These are phyloP conservation scores for Microbotryum saponariae DNA, from an alignment of 1,284 basidiomycete genomes.

Conservation along the genomic window DNA sequence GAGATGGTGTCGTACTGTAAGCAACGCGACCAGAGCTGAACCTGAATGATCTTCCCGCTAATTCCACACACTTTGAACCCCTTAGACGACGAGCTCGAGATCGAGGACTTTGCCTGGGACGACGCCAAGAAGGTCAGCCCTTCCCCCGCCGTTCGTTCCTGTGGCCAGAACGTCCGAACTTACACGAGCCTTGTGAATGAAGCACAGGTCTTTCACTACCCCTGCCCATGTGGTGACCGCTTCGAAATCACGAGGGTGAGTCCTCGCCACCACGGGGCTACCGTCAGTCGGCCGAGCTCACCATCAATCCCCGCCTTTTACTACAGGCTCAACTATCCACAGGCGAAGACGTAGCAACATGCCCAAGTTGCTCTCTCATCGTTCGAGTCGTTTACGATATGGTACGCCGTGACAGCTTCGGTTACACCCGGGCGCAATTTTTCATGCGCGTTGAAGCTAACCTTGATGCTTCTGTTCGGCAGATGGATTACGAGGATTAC, in stretches of 20 bases:
- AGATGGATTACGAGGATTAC: slow-evolving; percentile 48
- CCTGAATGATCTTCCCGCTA: too few relatives aligned
- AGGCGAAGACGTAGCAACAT: slow-evolving; percentile 93
- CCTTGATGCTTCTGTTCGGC: not conserved
- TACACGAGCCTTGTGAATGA: not conserved
- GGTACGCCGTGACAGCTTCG: slow-evolving; percentile 48
- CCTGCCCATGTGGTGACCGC: slow-evolving; percentile 95
- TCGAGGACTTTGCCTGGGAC: slow-evolving; percentile 93
- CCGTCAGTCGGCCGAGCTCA: not conserved
- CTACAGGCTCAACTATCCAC: slow-evolving; percentile 60
- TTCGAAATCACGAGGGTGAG: slow-evolving; percentile 81
- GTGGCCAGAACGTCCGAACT: not conserved
- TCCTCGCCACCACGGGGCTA: not conserved
- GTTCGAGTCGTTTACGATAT: slow-evolving; percentile 93
- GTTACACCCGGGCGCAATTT: not conserved
- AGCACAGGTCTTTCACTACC: slow-evolving; percentile 75
- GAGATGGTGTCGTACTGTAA: slow-evolving; percentile 31
- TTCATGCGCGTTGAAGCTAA: not conserved
- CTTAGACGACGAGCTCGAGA: slow-evolving; percentile 76
- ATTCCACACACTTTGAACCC: not conserved
- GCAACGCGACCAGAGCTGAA: not conserved
- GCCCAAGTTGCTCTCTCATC: slow-evolving; percentile 89
- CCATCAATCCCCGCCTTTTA: not conserved
- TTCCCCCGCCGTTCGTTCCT: not conserved
- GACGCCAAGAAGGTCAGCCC: slow-evolving; percentile 49